phyloP scores from a whole-genome alignment of 2,329 filamentous ascomycete species.

The Pestalotiopsis fici region DNA sequence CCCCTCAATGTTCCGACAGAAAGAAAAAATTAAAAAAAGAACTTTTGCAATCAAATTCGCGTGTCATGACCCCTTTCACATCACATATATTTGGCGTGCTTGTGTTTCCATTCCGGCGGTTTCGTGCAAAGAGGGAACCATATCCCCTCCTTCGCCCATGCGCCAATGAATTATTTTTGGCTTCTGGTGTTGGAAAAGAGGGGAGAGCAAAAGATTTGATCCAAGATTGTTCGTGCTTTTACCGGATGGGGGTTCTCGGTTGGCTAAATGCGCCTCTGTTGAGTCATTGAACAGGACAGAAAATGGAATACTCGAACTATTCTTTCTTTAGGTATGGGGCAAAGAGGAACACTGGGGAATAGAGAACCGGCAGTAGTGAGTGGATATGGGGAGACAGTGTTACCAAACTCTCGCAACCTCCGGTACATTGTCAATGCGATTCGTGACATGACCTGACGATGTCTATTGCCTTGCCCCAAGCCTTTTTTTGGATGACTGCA shows the following conservation, averaged over 20 bases:
- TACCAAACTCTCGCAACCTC: background rate
- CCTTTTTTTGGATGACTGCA: no score
- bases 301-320: background rate
- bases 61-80: no score
- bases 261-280: background rate
- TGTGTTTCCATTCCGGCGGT: no score
- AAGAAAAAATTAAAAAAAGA: no score
- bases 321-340: no score
- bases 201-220: background rate
- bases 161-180: background rate
- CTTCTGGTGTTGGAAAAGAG: background rate
- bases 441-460: background rate
- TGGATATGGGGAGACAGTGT: background rate
- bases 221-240: background rate
- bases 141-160: no score
- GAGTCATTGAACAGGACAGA: background rate
- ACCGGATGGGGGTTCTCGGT: conserved; percentile 3
- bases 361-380: background rate
- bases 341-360: no score
- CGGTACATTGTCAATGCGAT: background rate
- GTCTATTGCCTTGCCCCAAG: background rate
- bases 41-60: no score
- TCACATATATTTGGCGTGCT: no score
- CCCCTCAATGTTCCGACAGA: no score
- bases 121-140: no score